Evolutionary conservation across 768 basidiomycete genomes (phyloP), one percentile per base, ranked within the genome.

Genomic region (Kwoniella sp.): DNA sequence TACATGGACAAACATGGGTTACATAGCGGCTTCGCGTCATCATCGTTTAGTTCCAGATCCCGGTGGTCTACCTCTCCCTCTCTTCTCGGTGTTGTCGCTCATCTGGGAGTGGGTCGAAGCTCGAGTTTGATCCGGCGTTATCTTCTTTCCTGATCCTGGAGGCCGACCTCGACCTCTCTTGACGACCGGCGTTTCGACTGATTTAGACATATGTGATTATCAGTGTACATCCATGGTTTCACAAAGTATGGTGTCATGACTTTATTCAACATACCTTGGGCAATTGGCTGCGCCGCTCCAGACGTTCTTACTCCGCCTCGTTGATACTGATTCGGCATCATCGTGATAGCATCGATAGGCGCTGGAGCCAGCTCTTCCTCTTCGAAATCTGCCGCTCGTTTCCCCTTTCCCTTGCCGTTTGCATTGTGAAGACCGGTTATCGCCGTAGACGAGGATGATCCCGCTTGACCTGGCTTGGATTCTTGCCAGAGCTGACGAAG

Each of bases 61-160:
- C 2, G 51, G 51, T 8, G 51, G 51, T 52, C 51, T 52, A 30
- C 51, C 51, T 21, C 51, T 52, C 3, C 51, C 51, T 52, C 51
- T 52, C 22, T 52, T 52, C 51, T 52, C 48, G 48, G 48, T 9
- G 26, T 24, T 25, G 22, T 50, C 19, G 26, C 22, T 10, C 2
- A 17, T 50, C 17, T 4, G 13, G 22, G 17, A 17, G 17, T 21
- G 4, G 49, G 10, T 50, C 49, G 19, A 2, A 9, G 6, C 22
- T 6, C n/a, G 13, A 52, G 25, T 30, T 3, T 30, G 25, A n/a
- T 26, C n/a, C 27, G 51, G 19, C 24, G 26, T 52, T n/a, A 30
- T 27, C 19, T 52, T 25, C 29, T 52, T 52, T 15, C 51, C 51
- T n/a, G 51, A 27, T 52, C 51, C 51, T 19, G 51, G 51, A 25